Percentiles rank a stretch among this genome's conserved stretches.
phyloP scores from a whole-genome alignment of 1,284 basidiomycete species.

The Naganishia cerealis region DNA sequence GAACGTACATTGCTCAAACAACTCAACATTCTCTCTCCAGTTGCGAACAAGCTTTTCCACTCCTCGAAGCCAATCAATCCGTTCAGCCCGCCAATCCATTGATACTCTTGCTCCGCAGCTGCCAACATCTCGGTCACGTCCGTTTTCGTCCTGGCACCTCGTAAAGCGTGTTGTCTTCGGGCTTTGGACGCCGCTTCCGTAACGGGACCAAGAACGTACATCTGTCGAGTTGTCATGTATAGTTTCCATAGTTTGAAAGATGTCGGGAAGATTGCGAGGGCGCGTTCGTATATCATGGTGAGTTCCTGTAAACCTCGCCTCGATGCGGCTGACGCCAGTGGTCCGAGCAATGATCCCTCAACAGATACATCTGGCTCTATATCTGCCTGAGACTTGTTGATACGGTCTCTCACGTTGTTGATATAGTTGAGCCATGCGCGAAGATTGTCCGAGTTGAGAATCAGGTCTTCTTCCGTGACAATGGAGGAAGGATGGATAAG shows the following conservation, averaged over 20 bases:
- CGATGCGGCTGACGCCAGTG: slow-evolving; percentile 68
- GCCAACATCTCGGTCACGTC: slow-evolving; percentile 85
- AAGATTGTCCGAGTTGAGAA: slow-evolving; percentile 86
- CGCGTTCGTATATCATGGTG: slow-evolving; percentile 88
- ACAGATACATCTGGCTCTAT: slow-evolving; percentile 38
- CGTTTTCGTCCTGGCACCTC: slow-evolving; percentile 72
- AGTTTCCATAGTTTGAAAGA: slow-evolving; percentile 95
- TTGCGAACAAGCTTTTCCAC: slow-evolving; percentile 84
- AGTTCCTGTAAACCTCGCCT: slow-evolving; percentile 76
- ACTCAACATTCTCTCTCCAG: slow-evolving; percentile 88
- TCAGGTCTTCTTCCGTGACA: slow-evolving; percentile 89
- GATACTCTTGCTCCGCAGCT: slow-evolving; percentile 77
- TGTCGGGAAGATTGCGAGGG: slow-evolving; percentile 79
- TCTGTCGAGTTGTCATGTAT: slow-evolving; percentile 80
- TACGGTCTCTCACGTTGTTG: slow-evolving; percentile 68
- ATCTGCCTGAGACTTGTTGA: slow-evolving; percentile 61
- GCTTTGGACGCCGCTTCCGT: slow-evolving; percentile 51
- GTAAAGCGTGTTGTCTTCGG: slow-evolving; percentile 63
- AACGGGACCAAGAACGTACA: slow-evolving; percentile 76
- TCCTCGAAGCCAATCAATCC: slow-evolving; percentile 87
- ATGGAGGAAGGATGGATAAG: slow-evolving; percentile 77
- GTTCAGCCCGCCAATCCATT: slow-evolving; percentile 84
- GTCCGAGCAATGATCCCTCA: slow-evolving; percentile 53
- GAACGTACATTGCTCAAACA: slow-evolving; percentile 81
- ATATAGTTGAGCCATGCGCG: slow-evolving; percentile 90